Base-by-base conservation (phyloP, 805 yeast genomes). In the Suhomyces vadensis region DNA sequence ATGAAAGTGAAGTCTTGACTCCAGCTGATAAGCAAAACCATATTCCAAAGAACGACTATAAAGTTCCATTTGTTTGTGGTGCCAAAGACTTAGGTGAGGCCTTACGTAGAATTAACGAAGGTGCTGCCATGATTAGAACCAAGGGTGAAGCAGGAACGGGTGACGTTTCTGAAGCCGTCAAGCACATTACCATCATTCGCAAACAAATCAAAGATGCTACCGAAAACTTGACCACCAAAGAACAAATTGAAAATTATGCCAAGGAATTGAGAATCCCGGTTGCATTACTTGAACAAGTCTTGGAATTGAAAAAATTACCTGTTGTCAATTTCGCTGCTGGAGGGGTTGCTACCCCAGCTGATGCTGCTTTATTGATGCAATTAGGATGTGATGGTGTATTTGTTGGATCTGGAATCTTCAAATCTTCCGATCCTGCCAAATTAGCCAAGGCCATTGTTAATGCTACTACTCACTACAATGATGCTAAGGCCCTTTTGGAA, bases 101-200 rank as follows among this genome's bases (percentile, higher is more conserved):
- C 2, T 73, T 86, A 52, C 78, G 94, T 63, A 77, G 95, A 60
- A 74, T 87, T 57, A 69, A 74, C 54, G 95, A 86, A 65, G 94
- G 94, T 53, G 92, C 94, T 27, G 91, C 92, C 24, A 85, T 86
- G 92, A 78, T 86, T 60, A 77, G 94, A 63, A 83, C 94, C 52
- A 86, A 86, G 67, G 95, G 95, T 53, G 95, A 86, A 63, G 94
- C 95, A 26, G 95, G 95, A 36, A 87, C 95, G 29, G 95, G 95
- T 43, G 94, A 86, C 64, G 81, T 86, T 42, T 80, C 87, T 33
- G 92, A 86, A 64, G 94, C 94, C 10, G 88, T 86, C 46, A 78
- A 74, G 57, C 95, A 86, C 63, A 82, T 87, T 52, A 74, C 79
- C 44, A 71, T 75, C 52, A 82, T 87, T 61, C 75, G 71, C 47